Evolutionary conservation across 2,329 filamentous ascomycete genomes (phyloP).

Genomic region (Mycocentrospora acerina): DNA sequence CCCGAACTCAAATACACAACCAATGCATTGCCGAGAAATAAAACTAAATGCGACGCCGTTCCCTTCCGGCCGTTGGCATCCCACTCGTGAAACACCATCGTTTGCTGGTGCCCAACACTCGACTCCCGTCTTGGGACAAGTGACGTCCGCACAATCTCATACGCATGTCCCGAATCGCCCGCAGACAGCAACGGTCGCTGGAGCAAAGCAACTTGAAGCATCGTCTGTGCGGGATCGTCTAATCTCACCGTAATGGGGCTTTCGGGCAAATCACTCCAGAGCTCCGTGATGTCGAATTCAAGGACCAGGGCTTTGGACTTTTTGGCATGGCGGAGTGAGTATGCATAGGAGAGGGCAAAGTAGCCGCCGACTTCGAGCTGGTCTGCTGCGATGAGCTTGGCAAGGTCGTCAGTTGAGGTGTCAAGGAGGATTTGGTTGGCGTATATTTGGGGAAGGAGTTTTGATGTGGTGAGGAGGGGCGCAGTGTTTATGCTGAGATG

Average conservation of each 20-base stretch:
- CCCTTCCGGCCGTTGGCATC: slow-evolving; percentile 32
- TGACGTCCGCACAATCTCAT: slow-evolving; percentile 26
- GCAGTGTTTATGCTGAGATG: slow-evolving; percentile 30
- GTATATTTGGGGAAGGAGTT: slow-evolving; percentile 26
- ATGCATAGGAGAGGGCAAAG: slow-evolving; percentile 34
- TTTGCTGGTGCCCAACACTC: slow-evolving; percentile 1
- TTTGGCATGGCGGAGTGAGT: slow-evolving; percentile 22
- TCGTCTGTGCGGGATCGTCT: slow-evolving; percentile 22
- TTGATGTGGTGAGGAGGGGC: slow-evolving; percentile 18
- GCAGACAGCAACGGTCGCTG: slow-evolving; percentile 26
- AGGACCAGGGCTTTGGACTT: slow-evolving; percentile 23
- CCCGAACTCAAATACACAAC: slow-evolving; percentile 23
- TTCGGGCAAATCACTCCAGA: slow-evolving; percentile 18
- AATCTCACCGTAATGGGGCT: slow-evolving; percentile 15
- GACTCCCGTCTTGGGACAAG: slow-evolving; percentile 13
- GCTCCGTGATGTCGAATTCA: slow-evolving; percentile 32
- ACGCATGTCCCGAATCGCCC: slow-evolving; percentile 15
- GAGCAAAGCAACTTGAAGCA: slow-evolving; percentile 32
- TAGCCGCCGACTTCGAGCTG: slow-evolving; percentile 25
- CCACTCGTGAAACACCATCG: slow-evolving; percentile 34
- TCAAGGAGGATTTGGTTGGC: slow-evolving; percentile 32
- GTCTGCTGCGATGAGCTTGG: slow-evolving; percentile 14
- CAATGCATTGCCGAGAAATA: slow-evolving; percentile 10
- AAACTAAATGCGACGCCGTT: slow-evolving; percentile 22
- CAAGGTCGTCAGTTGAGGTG: slow-evolving; percentile 15